These are phyloP conservation scores for Buddleja alternifolia DNA, from an alignment of 257 asterid species.

Conservation along the genomic window DNA sequence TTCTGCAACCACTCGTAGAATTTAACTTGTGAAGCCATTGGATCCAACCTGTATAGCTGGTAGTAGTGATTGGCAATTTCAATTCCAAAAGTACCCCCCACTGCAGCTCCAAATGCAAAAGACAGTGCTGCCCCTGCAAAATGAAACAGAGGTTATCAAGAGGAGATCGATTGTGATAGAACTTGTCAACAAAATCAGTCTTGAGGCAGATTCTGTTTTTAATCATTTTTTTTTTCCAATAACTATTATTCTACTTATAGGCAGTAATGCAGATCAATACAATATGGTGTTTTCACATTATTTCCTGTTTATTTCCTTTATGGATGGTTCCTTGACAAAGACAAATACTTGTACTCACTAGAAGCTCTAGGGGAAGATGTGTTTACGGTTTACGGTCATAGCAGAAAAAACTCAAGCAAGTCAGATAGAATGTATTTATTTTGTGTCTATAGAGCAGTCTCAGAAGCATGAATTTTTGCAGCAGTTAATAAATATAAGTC, in stretches of 20 bases:
- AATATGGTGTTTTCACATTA: neutral
- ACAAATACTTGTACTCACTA: neutral
- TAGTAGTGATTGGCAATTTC: conserved; percentile 82
- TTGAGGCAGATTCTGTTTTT: too few relatives aligned
- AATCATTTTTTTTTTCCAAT: neutral
- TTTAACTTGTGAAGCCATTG: conserved; percentile 80
- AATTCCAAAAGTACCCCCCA: conserved; percentile 78
- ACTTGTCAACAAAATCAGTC: neutral
- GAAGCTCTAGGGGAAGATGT: neutral
- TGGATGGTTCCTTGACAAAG: neutral
- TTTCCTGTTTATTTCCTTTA: neutral
- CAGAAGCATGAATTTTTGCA: neutral
- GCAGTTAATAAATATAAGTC: neutral
- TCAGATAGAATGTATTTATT: neutral
- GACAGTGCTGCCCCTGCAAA: conserved; percentile 73
- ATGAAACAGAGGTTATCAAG: conserved; percentile 19
- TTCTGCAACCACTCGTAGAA: conserved; percentile 93
- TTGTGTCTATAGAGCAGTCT: too few relatives aligned
- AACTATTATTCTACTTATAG: neutral
- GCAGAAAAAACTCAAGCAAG: neutral
- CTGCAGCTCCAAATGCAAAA: conserved; percentile 73
- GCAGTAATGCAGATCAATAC: neutral
- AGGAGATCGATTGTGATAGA: neutral
- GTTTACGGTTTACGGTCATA: neutral
- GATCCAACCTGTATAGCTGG: conserved; percentile 71